A percentile compares a stretch with the other conserved stretches of the same genome.
phyloP scores from a whole-genome alignment of 371 early-diverging fungal genomes.

The Mucor velutinosus region DNA sequence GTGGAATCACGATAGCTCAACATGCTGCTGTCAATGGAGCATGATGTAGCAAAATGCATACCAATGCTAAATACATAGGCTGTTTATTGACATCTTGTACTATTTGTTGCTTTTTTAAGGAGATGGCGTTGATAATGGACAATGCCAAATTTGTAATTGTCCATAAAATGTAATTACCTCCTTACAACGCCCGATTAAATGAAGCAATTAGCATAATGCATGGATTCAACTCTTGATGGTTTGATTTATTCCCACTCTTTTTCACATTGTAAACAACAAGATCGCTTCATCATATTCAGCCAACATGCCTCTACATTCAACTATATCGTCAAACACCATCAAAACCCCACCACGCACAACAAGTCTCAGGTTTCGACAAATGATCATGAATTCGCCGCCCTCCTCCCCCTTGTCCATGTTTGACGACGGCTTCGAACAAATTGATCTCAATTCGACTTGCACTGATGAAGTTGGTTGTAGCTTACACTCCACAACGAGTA shows the following conservation, averaged over 20 bases:
- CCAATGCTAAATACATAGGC: too few relatives aligned
- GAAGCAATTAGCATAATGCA: neutral
- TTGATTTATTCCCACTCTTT: neutral
- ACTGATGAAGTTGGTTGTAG: neutral
- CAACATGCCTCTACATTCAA: neutral
- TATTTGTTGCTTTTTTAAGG: too few relatives aligned
- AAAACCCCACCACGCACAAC: conserved; percentile 9
- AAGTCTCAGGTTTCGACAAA: conserved; percentile 4
- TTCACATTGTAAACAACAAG: neutral
- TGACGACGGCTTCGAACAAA: neutral
- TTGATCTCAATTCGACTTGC: neutral
- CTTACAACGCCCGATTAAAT: neutral
- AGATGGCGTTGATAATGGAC: too few relatives aligned
- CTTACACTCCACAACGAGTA: neutral
- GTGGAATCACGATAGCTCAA: too few relatives aligned
- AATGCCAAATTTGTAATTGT: too few relatives aligned
- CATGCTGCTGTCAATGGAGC: too few relatives aligned
- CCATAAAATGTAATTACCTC: neutral
- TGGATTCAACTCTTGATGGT: neutral
- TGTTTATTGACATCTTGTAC: too few relatives aligned
- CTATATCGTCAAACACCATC: neutral
- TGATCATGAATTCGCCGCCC: neutral
- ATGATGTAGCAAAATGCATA: too few relatives aligned
- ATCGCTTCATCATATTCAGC: neutral
- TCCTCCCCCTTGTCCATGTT: neutral